Base-by-base conservation (phyloP, 441 rosid species). In the Croton setiger region DNA sequence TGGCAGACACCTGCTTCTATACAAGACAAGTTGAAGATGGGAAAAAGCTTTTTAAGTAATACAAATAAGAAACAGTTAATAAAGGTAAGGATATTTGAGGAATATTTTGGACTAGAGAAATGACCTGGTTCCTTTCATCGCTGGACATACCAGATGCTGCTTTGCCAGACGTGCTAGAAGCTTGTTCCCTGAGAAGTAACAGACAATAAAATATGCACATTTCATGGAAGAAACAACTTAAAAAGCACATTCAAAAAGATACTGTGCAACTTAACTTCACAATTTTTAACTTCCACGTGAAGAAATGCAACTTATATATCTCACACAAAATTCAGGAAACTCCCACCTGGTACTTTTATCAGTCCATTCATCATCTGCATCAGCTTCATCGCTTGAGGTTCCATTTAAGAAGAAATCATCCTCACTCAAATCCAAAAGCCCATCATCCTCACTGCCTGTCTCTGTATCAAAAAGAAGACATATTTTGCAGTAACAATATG, bases 361-460 rank as follows among this genome's bases (percentile, higher is more conserved):
- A 0, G 98, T 93, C 91, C 89, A 93, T 72, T 93, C 98, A 80
- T 93, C 97, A 84, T 92, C 98, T 37, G 97, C 96, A 76, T 92
- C 91, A 23, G 93, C 96, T 81, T 92, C 98, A 76, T 92, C 96
- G 77, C 96, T 92, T 36, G 98, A 93, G 75, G 87, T 88, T 78
- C 93, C 93, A 74, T 78, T 64, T 61, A 87, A 71, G 77, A 93
- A 90, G 83, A 90, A 90, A 80, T 90, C 96, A 78, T 93, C 98
- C 66, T 93, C 98, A 72, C 93, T 92, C 80, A 87, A 75, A 79
- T 90, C 96, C 82, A 90, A 76, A 74, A 87, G 87, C 47, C 96
- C 94, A 79, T 93, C 98, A 75, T 88, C 98, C 81, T 93, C 97
- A 67, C 98, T 93, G 60, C 97, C 98, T 3, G 97, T 93, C 86